These are phyloP conservation scores for Hypoxylon sp. DNA, from an alignment of 2,329 filamentous ascomycete species.

Conservation along the genomic window DNA sequence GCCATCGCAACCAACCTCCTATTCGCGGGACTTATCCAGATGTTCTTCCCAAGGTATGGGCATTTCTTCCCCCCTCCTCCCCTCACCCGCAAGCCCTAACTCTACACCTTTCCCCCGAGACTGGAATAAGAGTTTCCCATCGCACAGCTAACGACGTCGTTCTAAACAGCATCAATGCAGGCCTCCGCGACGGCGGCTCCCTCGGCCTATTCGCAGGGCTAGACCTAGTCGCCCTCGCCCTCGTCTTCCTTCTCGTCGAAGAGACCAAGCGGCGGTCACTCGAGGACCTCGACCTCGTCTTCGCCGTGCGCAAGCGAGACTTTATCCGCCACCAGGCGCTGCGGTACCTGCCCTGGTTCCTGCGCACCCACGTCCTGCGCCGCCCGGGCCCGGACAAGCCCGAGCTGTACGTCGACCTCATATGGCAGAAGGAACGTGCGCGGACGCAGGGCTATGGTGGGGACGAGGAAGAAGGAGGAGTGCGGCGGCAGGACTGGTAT, in stretches of 20 bases:
- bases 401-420: conserved; percentile 47
- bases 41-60: conserved; percentile 50
- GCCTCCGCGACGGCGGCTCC: conserved; percentile 45
- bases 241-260: conserved; percentile 55
- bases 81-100: conserved; percentile 16
- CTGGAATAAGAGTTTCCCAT: too few species aligned
- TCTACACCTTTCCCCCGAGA: conserved; percentile 20
- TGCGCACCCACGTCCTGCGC: conserved; percentile 39
- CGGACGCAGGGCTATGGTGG: too few species aligned
- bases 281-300: conserved; percentile 52
- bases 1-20: conserved; percentile 57
- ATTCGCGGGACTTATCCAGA: conserved; percentile 55
- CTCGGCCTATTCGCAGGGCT: conserved; percentile 57
- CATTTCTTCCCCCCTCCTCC: neutral
- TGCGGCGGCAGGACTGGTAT: conserved; percentile 5
- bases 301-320: conserved; percentile 49
- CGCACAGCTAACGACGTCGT: too few species aligned
- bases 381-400: conserved; percentile 33
- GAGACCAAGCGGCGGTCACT: conserved; percentile 53
- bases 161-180: conserved; percentile 39
- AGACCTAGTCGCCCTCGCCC: conserved; percentile 55
- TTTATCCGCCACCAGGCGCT: conserved; percentile 50
- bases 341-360: conserved; percentile 49
- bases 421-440: conserved; percentile 41
- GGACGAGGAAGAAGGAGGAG: too few species aligned